Evolutionary conservation across 139 green algal genomes (phyloP), one percentile per base, ranked within the genome.

Genomic region (Trebouxia sp.): DNA sequence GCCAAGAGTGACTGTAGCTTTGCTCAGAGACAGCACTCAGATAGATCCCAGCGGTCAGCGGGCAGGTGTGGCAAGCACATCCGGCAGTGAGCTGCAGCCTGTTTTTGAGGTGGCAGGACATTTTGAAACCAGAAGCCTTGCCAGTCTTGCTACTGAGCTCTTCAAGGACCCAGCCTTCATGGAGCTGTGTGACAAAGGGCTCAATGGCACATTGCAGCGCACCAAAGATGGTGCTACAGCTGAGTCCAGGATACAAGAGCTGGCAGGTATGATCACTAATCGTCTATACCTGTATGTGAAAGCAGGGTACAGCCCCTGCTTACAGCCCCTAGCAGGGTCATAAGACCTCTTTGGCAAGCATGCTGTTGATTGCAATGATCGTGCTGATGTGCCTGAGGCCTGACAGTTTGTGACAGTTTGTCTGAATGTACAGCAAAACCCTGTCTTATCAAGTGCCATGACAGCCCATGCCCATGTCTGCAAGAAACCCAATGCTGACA

Each of bases 141-240:
- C 76, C 48, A 26, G 38, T 1, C 35, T 85, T 42, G 92, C 92
- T 4, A 37, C 62, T 30, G 84, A 92, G 69, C 65, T 90, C 10
- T 94, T 96, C 65, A 80, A 89, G 35, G 93, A 95, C n/a, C 14
- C 82, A 17, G 82, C 80, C 32, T 88, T 95, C 42, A 14, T 80
- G 62, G 62, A 80, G 48, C 69, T 89, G 58, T 92, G 82, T 28
- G 84, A 92, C 35, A 88, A 91, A 15, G 91, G 84, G n/a, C 75
- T 97, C 65, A 88, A 82, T 47, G 86, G 83, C 65, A 88, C 93
- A 84, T 88, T 97, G 83, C 88, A 92, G 78, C 89, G 93, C 30
- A 96, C 91, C 12, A 93, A 89, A 75, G 91, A 97, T 42, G 93
- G 93, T 1, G 92, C 93, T 17, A 97, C 93, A 5, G 88, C 92